These are phyloP conservation scores for Neospermospora avenae DNA, from an alignment of 2,329 filamentous ascomycete species.

Conservation along the genomic window DNA sequence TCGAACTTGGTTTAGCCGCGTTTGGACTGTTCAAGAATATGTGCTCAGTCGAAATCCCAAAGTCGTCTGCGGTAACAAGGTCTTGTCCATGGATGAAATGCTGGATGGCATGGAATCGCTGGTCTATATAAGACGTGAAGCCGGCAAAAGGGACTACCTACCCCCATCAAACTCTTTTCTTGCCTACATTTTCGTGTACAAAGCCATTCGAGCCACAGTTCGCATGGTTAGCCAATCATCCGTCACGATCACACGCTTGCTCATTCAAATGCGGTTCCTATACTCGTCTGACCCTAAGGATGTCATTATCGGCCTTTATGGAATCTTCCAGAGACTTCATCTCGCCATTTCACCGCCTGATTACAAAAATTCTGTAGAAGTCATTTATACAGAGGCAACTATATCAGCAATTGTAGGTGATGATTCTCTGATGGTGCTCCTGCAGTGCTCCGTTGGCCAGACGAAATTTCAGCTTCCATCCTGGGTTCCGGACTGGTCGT, in stretches of 20 bases:
- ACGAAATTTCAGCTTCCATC: neutral
- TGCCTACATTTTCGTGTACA: too few relatives aligned
- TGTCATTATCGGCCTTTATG: neutral
- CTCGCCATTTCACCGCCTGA: neutral
- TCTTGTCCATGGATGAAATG: too few relatives aligned
- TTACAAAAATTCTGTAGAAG: neutral
- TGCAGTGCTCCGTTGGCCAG: neutral
- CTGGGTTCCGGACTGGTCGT: conserved; percentile 2
- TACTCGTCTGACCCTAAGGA: neutral
- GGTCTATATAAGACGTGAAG: too few relatives aligned
- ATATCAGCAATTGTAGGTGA: neutral
- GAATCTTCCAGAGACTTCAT: neutral
- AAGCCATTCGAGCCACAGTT: too few relatives aligned
- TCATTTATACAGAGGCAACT: neutral
- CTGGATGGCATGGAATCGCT: too few relatives aligned
- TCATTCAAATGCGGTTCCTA: neutral
- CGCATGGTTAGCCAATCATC: too few relatives aligned
- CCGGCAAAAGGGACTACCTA: too few relatives aligned
- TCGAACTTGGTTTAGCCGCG: too few relatives aligned
- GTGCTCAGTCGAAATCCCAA: too few relatives aligned
- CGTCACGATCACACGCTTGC: neutral
- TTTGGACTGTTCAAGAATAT: too few relatives aligned
- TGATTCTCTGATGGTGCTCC: neutral
- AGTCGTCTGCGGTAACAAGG: too few relatives aligned
- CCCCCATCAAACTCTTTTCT: too few relatives aligned